Percentiles rank a stretch among this genome's conserved stretches.
These are phyloP conservation scores for Castanea crenata DNA, from an alignment of 306 rosid species.

Conservation along the genomic window DNA sequence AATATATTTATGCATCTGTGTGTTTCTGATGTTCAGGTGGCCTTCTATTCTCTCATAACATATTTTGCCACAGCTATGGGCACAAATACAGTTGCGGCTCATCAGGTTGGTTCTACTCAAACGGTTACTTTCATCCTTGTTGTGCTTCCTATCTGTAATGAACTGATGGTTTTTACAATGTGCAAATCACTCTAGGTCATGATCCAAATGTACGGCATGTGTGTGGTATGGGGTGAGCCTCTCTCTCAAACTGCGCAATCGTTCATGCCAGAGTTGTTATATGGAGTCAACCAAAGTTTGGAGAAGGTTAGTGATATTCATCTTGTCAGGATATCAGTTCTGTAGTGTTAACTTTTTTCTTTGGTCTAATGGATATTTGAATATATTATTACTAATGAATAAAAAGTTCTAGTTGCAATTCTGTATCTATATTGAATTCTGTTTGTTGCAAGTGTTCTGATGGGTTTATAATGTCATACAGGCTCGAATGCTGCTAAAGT, in stretches of 20 bases:
- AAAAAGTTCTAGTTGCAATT: not conserved
- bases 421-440: not conserved
- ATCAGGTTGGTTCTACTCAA: constrained; percentile 34
- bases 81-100: constrained; percentile 38
- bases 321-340: not conserved
- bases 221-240: constrained; percentile 45
- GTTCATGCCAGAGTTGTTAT: constrained; percentile 37
- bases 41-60: constrained; percentile 44
- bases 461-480: not conserved
- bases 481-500: constrained; percentile 10
- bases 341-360: not conserved
- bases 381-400: not conserved
- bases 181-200: constrained; percentile 27
- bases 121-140: not conserved
- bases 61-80: constrained; percentile 40
- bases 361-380: not conserved
- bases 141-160: not conserved
- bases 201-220: constrained; percentile 39
- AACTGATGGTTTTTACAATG: constrained; percentile 1
- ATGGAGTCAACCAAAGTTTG: constrained; percentile 26
- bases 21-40: constrained; percentile 30
- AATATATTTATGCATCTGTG: not conserved
- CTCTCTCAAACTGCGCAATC: constrained; percentile 26
- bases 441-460: not conserved
- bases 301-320: constrained; percentile 27